Evolutionary conservation across 306 rosid genomes (phyloP).

Genomic region (Glycine tomentella): DNA sequence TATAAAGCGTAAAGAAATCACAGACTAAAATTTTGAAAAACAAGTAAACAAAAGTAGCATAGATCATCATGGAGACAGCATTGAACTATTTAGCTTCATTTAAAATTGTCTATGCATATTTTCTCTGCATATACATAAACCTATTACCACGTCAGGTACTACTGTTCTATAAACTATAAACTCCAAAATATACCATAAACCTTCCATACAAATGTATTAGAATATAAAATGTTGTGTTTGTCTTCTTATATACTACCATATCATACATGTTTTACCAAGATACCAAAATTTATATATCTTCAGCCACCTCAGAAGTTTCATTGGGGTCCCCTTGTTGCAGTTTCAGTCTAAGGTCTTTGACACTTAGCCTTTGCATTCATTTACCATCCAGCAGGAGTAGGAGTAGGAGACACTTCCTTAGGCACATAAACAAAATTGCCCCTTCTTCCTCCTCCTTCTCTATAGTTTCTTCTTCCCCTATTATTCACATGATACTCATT

Average conservation of each 20-base stretch:
- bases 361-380: constrained; percentile 26
- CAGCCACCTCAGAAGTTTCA: constrained; percentile 43
- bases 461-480: constrained; percentile 55
- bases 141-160: not conserved
- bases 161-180: constrained; percentile 7
- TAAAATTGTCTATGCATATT: not conserved
- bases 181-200: constrained; percentile 4
- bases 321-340: constrained; percentile 19
- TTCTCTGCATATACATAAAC: not conserved
- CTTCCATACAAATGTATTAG: not conserved
- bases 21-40: not conserved
- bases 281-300: constrained; percentile 39
- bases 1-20: not conserved
- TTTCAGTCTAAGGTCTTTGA: constrained; percentile 29
- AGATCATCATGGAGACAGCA: not conserved
- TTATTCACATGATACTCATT: constrained; percentile 46
- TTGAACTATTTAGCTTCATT: constrained; percentile 3
- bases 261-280: constrained; percentile 15
- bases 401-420: constrained; percentile 34
- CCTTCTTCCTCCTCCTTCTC: constrained; percentile 49
- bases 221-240: constrained; percentile 22
- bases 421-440: constrained; percentile 46
- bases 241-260: constrained; percentile 22
- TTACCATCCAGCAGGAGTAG: constrained; percentile 36
- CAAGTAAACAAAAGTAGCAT: not conserved